A percentile compares a stretch with the other conserved stretches of the same genome.
phyloP scores from a whole-genome alignment of 805 yeast genomes.

The Candida maesae region DNA sequence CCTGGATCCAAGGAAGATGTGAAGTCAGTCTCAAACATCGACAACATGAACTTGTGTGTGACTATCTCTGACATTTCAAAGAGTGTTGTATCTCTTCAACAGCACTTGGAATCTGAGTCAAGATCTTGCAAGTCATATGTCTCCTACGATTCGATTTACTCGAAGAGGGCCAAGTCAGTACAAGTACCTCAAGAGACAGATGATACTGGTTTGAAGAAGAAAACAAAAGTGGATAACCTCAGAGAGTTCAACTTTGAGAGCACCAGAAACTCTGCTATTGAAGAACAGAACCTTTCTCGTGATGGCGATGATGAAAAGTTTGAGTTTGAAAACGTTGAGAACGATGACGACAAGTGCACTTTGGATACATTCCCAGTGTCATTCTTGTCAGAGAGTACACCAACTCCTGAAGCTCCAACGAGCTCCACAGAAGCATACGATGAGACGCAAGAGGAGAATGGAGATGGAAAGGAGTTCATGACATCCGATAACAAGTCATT shows the following conservation, averaged over 20 bases:
- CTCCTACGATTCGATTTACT: conserved; percentile 48
- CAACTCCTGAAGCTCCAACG: conserved; percentile 4
- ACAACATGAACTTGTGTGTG: conserved; percentile 28
- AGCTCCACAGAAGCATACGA: conserved; percentile 4
- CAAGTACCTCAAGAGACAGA: background rate
- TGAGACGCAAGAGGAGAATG: background rate
- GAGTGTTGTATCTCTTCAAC: conserved; percentile 23
- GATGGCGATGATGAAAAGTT: conserved; percentile 19
- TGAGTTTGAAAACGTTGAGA: conserved; percentile 11
- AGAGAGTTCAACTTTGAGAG: conserved; percentile 40
- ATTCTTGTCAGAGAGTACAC: conserved; percentile 19
- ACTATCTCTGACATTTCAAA: conserved; percentile 25
- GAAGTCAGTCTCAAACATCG: conserved; percentile 21
- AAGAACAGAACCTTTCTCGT: conserved; percentile 4
- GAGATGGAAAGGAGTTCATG: background rate
- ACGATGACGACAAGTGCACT: conserved; percentile 12
- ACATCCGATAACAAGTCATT: background rate
- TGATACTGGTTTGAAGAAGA: conserved; percentile 38
- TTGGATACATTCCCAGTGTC: conserved; percentile 16
- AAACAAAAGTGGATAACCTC: conserved; percentile 45
- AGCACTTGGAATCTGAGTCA: conserved; percentile 12
- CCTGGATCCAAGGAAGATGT: conserved; percentile 10
- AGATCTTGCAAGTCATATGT: conserved; percentile 41
- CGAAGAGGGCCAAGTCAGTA: background rate
- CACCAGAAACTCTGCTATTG: conserved; percentile 1